Evolutionary conservation across 2,329 filamentous ascomycete genomes (phyloP).

Genomic region (Aspergillus ruber): DNA sequence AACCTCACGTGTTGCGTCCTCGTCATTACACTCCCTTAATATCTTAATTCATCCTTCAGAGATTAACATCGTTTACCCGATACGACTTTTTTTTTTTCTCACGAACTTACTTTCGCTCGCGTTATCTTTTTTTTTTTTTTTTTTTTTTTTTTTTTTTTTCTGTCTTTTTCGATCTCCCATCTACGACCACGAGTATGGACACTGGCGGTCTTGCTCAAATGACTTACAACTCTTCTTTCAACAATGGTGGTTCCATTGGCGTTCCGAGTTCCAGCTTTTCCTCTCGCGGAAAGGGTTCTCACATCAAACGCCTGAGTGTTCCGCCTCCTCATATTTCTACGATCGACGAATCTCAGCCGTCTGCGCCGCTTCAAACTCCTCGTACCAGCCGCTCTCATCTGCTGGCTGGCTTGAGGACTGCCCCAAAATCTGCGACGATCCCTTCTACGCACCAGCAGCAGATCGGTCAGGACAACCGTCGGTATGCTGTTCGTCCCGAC

Average conservation of each 20-base stretch:
- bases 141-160: conserved; percentile 21
- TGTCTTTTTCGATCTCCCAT: conserved; percentile 11
- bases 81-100: conserved; percentile 7
- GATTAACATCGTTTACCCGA: conserved; percentile 18
- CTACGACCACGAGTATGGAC: conserved; percentile 57
- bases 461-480: conserved; percentile 42
- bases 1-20: conserved; percentile 10
- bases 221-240: conserved; percentile 75
- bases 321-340: conserved; percentile 66
- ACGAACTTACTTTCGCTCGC: background rate
- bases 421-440: conserved; percentile 77
- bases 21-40: conserved; percentile 21
- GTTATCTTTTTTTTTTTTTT: conserved; percentile 13
- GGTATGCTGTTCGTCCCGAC: conserved; percentile 41
- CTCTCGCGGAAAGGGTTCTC: conserved; percentile 75
- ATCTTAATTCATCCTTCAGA: conserved; percentile 22
- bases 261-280: conserved; percentile 76
- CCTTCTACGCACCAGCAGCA: conserved; percentile 57
- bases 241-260: conserved; percentile 60
- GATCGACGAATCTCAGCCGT: conserved; percentile 57
- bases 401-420: conserved; percentile 85
- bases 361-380: conserved; percentile 69
- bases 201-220: conserved; percentile 99
- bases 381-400: conserved; percentile 93
- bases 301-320: conserved; percentile 81